Evolutionary conservation across 495 filamentous ascomycete species (phyloP).

Genomic region (Annulohypoxylon moriforme): DNA sequence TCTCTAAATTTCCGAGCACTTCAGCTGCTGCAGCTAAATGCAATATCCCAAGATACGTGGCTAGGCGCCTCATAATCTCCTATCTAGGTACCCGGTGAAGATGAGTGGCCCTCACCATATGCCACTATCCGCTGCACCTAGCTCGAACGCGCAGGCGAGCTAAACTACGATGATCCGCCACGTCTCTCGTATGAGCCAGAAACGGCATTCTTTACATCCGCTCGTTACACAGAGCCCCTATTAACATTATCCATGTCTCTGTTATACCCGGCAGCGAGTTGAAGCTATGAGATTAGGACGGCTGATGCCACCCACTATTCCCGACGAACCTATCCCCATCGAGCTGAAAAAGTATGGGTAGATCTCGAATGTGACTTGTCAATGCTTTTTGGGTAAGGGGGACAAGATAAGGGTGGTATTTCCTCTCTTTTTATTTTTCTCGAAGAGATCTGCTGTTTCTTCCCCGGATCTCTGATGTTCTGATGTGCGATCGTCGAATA

Average conservation of each 20-base stretch:
- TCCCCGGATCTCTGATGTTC: constrained; percentile 9
- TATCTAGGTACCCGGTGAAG: no score
- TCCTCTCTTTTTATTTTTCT: background rate
- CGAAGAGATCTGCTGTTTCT: background rate
- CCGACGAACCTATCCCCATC: constrained; percentile 9
- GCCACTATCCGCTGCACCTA: constrained; percentile 31
- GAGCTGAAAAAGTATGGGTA: constrained; percentile 21
- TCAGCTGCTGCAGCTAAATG: constrained; percentile 12
- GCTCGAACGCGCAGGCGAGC: constrained; percentile 10
- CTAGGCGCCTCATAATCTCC: no score
- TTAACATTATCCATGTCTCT: background rate
- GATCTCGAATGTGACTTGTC: constrained; percentile 21
- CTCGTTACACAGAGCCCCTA: background rate
- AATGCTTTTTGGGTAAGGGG: background rate
- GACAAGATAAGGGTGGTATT: constrained; percentile 12
- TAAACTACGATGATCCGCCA: background rate
- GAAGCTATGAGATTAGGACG: background rate
- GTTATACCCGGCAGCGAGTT: constrained; percentile 9
- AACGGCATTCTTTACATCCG: background rate
- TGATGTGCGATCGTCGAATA: background rate
- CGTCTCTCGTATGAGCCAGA: background rate
- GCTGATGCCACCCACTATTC: constrained; percentile 21
- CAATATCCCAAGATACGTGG: constrained; percentile 7
- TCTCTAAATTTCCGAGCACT: background rate
- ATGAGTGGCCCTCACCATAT: constrained; percentile 2